These are phyloP conservation scores for Xylaria polymorpha DNA, from an alignment of 2,329 filamentous ascomycete genomes.

Conservation along the genomic window DNA sequence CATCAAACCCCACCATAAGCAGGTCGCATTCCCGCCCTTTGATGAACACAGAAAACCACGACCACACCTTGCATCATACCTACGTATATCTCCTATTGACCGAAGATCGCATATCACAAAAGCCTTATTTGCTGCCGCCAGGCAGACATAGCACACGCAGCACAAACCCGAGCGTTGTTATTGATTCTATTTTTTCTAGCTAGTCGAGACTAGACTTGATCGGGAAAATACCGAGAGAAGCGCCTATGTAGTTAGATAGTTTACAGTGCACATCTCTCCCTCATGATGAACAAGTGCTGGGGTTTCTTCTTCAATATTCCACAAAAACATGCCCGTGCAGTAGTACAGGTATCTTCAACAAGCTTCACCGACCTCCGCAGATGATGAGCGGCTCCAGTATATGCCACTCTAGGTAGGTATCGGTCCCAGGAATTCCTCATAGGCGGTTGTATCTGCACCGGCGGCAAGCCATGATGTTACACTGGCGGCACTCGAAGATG, in stretches of 20 bases:
- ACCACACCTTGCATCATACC: background rate
- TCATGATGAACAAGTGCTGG: background rate
- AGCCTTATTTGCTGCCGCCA: background rate
- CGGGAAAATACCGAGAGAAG: constrained; percentile 4
- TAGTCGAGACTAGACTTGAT: background rate
- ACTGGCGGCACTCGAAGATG: constrained; percentile 61
- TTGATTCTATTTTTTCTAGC: background rate
- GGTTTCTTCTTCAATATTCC: background rate
- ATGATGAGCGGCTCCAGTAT: background rate
- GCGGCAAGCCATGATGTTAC: constrained; percentile 59
- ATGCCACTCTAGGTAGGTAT: background rate
- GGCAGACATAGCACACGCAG: background rate
- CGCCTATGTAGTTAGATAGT: background rate
- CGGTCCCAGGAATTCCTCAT: constrained; percentile 33
- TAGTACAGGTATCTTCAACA: background rate
- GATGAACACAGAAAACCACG: background rate
- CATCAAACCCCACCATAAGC: constrained; percentile 23
- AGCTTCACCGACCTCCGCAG: background rate
- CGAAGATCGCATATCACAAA: background rate
- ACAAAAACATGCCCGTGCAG: background rate
- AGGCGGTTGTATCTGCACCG: constrained; percentile 60
- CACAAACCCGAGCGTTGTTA: background rate
- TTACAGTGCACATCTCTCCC: background rate
- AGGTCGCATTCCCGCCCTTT: constrained; percentile 12
- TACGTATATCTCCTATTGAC: background rate